These are phyloP conservation scores for Claviceps pusilla DNA, from an alignment of 2,329 filamentous ascomycete species.

Conservation along the genomic window DNA sequence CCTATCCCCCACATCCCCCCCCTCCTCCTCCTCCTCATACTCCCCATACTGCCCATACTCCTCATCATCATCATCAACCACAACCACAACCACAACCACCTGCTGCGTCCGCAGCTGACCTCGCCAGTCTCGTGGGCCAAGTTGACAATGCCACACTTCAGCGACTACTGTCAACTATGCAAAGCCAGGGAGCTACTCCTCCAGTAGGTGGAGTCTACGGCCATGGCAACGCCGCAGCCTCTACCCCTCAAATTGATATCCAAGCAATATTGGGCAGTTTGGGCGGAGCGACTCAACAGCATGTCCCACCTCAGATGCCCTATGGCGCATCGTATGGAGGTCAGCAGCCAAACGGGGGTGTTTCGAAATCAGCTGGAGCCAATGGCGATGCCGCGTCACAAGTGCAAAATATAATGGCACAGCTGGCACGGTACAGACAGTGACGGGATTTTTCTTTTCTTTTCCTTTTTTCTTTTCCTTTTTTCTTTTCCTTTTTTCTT, in stretches of 20 bases:
- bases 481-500: background rate
- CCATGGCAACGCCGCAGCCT: slow-evolving; percentile 4
- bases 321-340: slow-evolving; percentile 19
- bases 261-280: slow-evolving; percentile 31
- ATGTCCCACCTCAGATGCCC: slow-evolving; percentile 10
- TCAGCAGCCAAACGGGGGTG: slow-evolving; percentile 15
- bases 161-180: slow-evolving; percentile 48
- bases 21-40: no score
- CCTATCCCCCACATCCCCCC: slow-evolving; percentile 13
- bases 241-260: slow-evolving; percentile 26
- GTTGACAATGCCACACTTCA: slow-evolving; percentile 58
- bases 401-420: slow-evolving; percentile 61
- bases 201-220: slow-evolving; percentile 2
- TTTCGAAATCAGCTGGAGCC: slow-evolving; percentile 8
- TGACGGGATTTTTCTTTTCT: slow-evolving; percentile 11
- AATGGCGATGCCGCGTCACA: slow-evolving; percentile 31
- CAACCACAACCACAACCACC: slow-evolving; percentile 15
- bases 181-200: slow-evolving; percentile 7
- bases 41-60: no score
- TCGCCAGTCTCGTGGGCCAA: slow-evolving; percentile 50
- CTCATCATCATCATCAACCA: slow-evolving; percentile 7
- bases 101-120: slow-evolving; percentile 29
- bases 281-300: slow-evolving; percentile 12
- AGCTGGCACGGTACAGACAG: slow-evolving; percentile 50
- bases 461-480: no score